Base-by-base conservation (phyloP, 495 filamentous ascomycete genomes). In the Aspergillus incahuasiensis region DNA sequence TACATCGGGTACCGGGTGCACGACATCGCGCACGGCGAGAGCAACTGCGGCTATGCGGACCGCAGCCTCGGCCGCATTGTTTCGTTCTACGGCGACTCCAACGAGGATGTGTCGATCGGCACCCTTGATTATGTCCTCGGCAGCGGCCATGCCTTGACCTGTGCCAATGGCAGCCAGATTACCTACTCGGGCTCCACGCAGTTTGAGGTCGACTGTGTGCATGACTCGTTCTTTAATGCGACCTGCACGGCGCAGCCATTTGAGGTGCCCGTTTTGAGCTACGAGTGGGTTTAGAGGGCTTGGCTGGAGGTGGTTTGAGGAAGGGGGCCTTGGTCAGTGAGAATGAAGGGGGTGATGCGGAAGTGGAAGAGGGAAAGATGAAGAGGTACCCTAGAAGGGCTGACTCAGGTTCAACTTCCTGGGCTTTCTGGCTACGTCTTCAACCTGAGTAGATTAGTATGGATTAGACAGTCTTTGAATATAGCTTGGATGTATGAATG, bases 1-100 rank as follows among this genome's bases (percentile, higher is more conserved):
- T 72, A 72, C 42, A 68, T 67, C 42, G 69, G 67, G 12, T 72
- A 67, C 50, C 69, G 69, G 12, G 50, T 72, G 21, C 67, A 72
- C 16, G 69, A 72, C 45, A 72, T 72, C 28, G 69, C 48, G 6
- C 30, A 70, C 35, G 69, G 69, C 1, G 65, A 44, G 43, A 67
- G 60, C 25, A 72, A 72, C 48, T 72, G 69, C 34, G 69, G 69
- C 0, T 72, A 72, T 55, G 62, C 63, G 9, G 69, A 72, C 48
- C 65, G 69, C 2, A 58, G 63, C 7, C 19, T 21, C 32, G 69
- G 69, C 0, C 52, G 69, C 0, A 70, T 70, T 39, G 67, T 72
- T 34, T 53, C 67, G 12, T 72, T 72, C 51, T 72, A 72, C 48
- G 67, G 69, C 6, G 60, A 54, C 1, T 70, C 69, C 1, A 56